Evolutionary conservation across 768 basidiomycete genomes (phyloP).

Genomic region (Trametes cingulata): DNA sequence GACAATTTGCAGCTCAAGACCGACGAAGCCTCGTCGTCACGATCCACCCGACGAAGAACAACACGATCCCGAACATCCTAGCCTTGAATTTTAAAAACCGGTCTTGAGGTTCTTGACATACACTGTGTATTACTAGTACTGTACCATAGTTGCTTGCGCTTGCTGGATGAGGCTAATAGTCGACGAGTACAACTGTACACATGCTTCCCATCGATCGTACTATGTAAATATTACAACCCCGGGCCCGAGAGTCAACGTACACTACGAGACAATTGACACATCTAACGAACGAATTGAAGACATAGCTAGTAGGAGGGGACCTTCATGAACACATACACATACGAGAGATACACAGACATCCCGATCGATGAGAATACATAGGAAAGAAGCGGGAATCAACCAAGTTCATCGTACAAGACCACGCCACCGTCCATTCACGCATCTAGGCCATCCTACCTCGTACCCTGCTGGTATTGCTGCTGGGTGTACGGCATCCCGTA

Average conservation of each 20-base stretch:
- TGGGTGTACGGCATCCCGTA: slow-evolving; percentile 18
- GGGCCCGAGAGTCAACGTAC: slow-evolving; percentile 6
- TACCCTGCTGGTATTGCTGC: slow-evolving; percentile 7
- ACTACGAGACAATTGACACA: neutral
- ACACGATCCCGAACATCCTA: neutral
- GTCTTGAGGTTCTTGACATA: neutral
- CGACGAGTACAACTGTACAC: neutral
- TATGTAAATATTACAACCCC: slow-evolving; percentile 15
- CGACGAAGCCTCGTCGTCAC: neutral
- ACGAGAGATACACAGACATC: neutral
- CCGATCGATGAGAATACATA: slow-evolving; percentile 14
- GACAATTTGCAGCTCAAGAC: slow-evolving; percentile 8
- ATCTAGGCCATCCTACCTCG: neutral
- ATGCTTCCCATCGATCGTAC: slow-evolving; percentile 11
- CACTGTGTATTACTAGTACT: too few species aligned
- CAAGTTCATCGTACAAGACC: neutral
- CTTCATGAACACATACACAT: neutral
- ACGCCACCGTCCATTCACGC: neutral
- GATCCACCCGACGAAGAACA: neutral
- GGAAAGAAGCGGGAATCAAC: neutral
- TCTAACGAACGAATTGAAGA: too few species aligned
- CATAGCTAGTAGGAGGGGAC: too few species aligned
- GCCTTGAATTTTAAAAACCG: too few species aligned
- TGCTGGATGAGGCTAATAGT: neutral
- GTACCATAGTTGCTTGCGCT: too few species aligned